Percentiles rank a stretch among this genome's conserved stretches.
These are phyloP conservation scores for Alternaria arborescens DNA, from an alignment of 2,329 filamentous ascomycete genomes.

Conservation along the genomic window DNA sequence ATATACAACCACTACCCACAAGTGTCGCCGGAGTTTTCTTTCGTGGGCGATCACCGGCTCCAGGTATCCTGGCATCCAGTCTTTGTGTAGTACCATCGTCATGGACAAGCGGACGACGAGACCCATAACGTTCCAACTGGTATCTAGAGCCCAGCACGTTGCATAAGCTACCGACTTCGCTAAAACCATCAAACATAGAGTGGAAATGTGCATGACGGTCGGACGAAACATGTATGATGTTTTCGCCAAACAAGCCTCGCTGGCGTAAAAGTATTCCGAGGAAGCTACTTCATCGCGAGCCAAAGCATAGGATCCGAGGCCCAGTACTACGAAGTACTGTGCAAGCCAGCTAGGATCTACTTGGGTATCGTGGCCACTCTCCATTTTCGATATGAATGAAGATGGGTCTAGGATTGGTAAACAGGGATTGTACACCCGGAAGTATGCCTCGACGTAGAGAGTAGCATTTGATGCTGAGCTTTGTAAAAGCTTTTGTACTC, in stretches of 20 bases:
- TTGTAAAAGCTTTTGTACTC: not conserved
- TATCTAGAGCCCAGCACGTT: constrained; percentile 34
- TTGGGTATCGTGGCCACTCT: not conserved
- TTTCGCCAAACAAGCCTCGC: constrained; percentile 32
- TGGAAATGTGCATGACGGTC: constrained; percentile 20
- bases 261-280: constrained; percentile 28
- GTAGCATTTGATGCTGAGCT: not conserved
- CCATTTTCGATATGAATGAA: not conserved
- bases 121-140: constrained; percentile 32
- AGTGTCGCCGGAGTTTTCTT: not conserved
- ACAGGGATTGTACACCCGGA: not conserved
- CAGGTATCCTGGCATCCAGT: constrained; percentile 21
- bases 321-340: constrained; percentile 28
- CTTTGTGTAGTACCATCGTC: constrained; percentile 28
- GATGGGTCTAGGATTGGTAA: not conserved
- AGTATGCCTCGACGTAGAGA: not conserved
- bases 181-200: constrained; percentile 32
- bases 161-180: constrained; percentile 35
- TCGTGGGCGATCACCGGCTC: not conserved
- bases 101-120: constrained; percentile 28
- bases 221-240: constrained; percentile 33
- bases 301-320: constrained; percentile 28
- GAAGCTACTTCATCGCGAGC: constrained; percentile 5
- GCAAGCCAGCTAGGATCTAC: constrained; percentile 27
- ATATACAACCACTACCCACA: not conserved